Base-by-base conservation (phyloP, 1,284 basidiomycete genomes). In the Melampsora americana region DNA sequence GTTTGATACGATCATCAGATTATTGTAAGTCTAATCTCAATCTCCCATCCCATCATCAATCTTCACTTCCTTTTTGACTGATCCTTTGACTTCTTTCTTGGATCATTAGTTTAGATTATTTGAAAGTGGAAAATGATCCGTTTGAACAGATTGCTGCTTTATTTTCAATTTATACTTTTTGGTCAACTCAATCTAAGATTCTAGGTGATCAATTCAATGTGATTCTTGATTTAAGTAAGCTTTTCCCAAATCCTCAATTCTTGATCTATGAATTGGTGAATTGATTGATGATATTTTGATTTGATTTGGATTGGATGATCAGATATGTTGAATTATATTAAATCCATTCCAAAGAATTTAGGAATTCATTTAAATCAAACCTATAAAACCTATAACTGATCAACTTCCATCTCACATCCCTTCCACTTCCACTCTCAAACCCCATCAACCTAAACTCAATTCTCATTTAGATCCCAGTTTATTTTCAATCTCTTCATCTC, bases 401-500 rank as follows among this genome's bases (percentile, higher is more conserved):
- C 28, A 69, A 60, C 20, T 56, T 6, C 30, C 6, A 11, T 61
- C 32, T 6, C 6, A 32, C 28, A 44, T 42, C 18, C 0, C 18
- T 2, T 35, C 6, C 64, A 66, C 39, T 23, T 20, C 28, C 14
- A 67, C 66, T 28, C 26, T 39, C 16, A 30, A 67, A 26, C 1
- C 50, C 32, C 60, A 32, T 26, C 26, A n/a, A 48, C 59, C 20
- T 42, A 71, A n/a, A 35, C 28, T n/a, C 35, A 42, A n/a, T 12
- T 42, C 39, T 12, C 69, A 71, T 64, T 26, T 71, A 26, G 69
- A 71, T 16, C 69, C 69, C 2, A 71, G 61, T 32, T 44, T 71
- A 35, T 71, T 71, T n/a, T 30, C 69, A n/a, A n/a, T n/a, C n/a
- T n/a, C n/a, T n/a, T n/a, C n/a, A 53, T 0, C 56, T 42, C 32